A percentile compares a stretch with the other conserved stretches of the same genome.
These are phyloP conservation scores for Purpureocillium takamizusanense DNA, from an alignment of 2,329 filamentous ascomycete genomes.

Conservation along the genomic window DNA sequence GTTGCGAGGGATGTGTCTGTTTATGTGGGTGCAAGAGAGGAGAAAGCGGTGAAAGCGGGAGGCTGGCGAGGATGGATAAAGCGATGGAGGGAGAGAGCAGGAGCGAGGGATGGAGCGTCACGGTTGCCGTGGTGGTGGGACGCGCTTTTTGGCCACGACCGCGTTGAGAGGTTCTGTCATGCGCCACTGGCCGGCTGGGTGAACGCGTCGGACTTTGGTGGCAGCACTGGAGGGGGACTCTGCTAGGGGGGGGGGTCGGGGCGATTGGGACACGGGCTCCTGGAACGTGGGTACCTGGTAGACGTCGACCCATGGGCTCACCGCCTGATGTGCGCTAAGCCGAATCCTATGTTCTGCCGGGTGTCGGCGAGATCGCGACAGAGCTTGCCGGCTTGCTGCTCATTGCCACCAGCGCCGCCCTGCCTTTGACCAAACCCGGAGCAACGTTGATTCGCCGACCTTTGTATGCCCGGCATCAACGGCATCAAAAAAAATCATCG, in stretches of 20 bases:
- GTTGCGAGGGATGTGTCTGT: too few relatives aligned
- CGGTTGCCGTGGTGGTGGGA: slow-evolving; percentile 7
- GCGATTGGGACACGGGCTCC: too few relatives aligned
- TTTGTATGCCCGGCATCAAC: background rate
- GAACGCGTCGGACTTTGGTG: too few relatives aligned
- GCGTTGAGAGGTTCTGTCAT: slow-evolving; percentile 18
- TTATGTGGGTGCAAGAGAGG: slow-evolving; percentile 1
- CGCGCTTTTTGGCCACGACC: slow-evolving; percentile 16
- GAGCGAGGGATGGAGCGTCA: slow-evolving; percentile 1
- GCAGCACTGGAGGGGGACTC: too few relatives aligned
- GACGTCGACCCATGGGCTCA: slow-evolving; percentile 2
- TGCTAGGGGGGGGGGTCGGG: too few relatives aligned
- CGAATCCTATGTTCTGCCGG: slow-evolving; percentile 9
- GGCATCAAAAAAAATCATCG: too few relatives aligned
- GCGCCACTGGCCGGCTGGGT: too few relatives aligned
- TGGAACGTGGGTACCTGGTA: too few relatives aligned
- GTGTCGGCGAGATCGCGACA: slow-evolving; percentile 7
- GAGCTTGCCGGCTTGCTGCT: slow-evolving; percentile 6
- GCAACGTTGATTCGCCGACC: too few relatives aligned
- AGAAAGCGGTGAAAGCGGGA: slow-evolving; percentile 2
- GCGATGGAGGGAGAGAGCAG: background rate
- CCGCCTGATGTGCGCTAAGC: slow-evolving; percentile 6
- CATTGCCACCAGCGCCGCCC: slow-evolving; percentile 1
- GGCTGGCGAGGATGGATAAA: background rate
- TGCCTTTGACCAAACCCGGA: background rate